Percentiles rank a stretch among this genome's conserved stretches.
phyloP scores from a whole-genome alignment of 345 rosid species.

The Lepidium africanum region DNA sequence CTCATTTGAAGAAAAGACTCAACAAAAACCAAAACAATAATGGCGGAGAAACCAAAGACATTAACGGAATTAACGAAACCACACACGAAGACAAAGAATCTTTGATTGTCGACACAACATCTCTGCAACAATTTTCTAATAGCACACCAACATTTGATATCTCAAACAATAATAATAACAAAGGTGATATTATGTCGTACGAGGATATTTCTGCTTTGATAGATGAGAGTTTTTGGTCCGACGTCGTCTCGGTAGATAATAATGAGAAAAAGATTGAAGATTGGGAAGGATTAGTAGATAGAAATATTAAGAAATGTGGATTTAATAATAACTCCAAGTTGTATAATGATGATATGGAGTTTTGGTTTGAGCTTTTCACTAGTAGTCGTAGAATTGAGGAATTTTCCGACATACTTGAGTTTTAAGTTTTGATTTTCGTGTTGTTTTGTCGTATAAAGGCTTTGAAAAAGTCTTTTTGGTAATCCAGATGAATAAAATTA shows the following conservation, averaged over 20 bases:
- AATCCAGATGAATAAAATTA: constrained; percentile 8
- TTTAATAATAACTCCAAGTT: constrained; percentile 16
- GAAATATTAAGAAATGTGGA: background rate
- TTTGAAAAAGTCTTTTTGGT: background rate
- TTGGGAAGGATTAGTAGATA: background rate
- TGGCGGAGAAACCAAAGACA: constrained; percentile 25
- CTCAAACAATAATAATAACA: background rate
- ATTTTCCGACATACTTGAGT: constrained; percentile 31
- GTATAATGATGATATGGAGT: constrained; percentile 38
- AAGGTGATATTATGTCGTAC: background rate
- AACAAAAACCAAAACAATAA: constrained; percentile 23
- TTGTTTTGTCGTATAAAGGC: background rate
- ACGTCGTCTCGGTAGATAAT: constrained; percentile 33
- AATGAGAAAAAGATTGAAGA: constrained; percentile 9
- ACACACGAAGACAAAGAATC: constrained; percentile 2
- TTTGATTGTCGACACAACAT: constrained; percentile 10
- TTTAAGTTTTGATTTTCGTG: constrained; percentile 16
- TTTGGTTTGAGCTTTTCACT: constrained; percentile 46
- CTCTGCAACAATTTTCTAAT: constrained; percentile 25
- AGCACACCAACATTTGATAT: too few relatives aligned
- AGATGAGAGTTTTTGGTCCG: constrained; percentile 49
- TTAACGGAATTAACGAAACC: background rate
- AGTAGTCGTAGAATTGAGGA: constrained; percentile 33
- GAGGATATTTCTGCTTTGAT: constrained; percentile 25
- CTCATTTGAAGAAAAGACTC: constrained; percentile 63